Base-by-base conservation (phyloP, 1,284 basidiomycete genomes). In the Malassezia psittaci region DNA sequence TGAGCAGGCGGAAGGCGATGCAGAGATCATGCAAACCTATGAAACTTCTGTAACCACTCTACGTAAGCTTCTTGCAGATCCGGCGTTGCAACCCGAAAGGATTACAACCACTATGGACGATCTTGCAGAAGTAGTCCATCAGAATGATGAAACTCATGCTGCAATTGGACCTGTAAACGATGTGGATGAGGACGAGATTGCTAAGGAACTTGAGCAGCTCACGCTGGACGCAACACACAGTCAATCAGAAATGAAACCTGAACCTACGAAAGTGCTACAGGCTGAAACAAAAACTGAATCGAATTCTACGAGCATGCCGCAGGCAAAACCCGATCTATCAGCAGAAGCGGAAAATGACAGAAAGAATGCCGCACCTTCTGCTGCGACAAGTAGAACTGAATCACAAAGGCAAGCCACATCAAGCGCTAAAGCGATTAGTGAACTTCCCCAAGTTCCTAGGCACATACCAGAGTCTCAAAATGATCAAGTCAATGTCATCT, bases 11-110 rank as follows among this genome's bases (percentile, higher is more conserved):
- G 86, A 86, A 42, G 85, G 85, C 5, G 87, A 96, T 74, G 81
- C 90, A 7, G 85, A 90, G 86, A 86, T 96, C 51, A 83, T 96
- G 82, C 82, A 82, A 61, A 82, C 84, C 0, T 96, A 93, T 71
- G 82, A 87, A 71, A 83, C 83, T 1, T 90, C 88, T 1, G 84
- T 87, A 0, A 75, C 80, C 2, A 88, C 89, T 0, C 79, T 96
- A 9, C 81, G 81, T 11, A 75, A 80, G 0, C 82, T 96, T 39
- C 82, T 96, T 2, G 77, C 83, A 1, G 83, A 91, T 64, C 88
- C 89, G 0, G 83, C 83, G 0, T 79, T 96, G 12, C 83, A 85
- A 60, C 80, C 82, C 6, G 85, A 85, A 16, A 81, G 81, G 46
- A 83, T 96, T 48, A 87, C 93, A 46, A 79, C 82, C 62, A 91